These are phyloP conservation scores for Tulasnella sp. DNA, from an alignment of 768 basidiomycete species.

Conservation along the genomic window DNA sequence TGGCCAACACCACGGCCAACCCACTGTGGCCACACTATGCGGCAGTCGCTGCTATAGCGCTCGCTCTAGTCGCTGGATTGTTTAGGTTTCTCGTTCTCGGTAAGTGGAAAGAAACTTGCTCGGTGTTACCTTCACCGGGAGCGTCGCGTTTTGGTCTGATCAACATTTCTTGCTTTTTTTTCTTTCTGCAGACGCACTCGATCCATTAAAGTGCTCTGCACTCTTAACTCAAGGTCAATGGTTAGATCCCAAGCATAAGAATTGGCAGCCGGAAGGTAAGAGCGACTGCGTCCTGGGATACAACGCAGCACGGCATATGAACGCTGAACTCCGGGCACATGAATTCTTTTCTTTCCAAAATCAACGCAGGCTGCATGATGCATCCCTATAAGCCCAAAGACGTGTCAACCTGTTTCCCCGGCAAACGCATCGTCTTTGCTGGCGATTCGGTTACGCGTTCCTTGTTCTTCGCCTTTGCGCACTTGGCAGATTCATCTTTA, in stretches of 20 bases:
- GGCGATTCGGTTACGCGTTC: constrained; percentile 82
- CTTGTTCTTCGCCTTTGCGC: constrained; percentile 71
- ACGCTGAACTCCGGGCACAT: neutral
- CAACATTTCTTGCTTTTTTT: neutral
- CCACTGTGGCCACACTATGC: constrained; percentile 52
- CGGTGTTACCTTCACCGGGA: neutral
- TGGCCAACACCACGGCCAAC: constrained; percentile 32
- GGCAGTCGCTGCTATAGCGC: constrained; percentile 39
- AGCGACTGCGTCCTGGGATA: constrained; percentile 16
- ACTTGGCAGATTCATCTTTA: constrained; percentile 54
- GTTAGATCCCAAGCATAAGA: constrained; percentile 60
- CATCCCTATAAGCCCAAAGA: constrained; percentile 58
- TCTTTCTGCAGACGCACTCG: constrained; percentile 54
- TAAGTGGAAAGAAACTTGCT: constrained; percentile 35
- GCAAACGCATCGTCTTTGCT: constrained; percentile 63
- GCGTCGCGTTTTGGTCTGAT: neutral
- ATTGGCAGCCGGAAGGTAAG: constrained; percentile 88
- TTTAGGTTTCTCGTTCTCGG: constrained; percentile 45
- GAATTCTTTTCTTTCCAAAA: neutral
- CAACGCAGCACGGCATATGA: constrained; percentile 24
- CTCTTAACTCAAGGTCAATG: constrained; percentile 70
- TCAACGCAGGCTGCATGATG: constrained; percentile 68
- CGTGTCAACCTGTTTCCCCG: constrained; percentile 51
- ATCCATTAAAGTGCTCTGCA: constrained; percentile 68
- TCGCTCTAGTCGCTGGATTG: constrained; percentile 46